Percentiles rank a stretch among this genome's conserved stretches.
phyloP scores from a whole-genome alignment of 2,329 filamentous ascomycete species.

The Arthrobotrys musiformis region DNA sequence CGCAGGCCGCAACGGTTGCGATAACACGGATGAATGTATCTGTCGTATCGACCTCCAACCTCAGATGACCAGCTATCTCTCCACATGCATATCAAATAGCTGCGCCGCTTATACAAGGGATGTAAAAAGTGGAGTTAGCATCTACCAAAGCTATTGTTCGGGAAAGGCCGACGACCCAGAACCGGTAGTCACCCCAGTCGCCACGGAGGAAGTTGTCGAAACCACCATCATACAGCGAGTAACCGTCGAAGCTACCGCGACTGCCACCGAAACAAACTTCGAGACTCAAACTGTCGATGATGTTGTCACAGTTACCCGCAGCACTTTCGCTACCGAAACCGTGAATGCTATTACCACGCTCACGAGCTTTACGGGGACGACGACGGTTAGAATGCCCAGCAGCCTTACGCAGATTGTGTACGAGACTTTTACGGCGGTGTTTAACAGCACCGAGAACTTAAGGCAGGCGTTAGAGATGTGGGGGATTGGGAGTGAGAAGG shows the following conservation, averaged over 20 bases:
- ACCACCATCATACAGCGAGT: slow-evolving; percentile 27
- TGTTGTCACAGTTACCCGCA: slow-evolving; percentile 13
- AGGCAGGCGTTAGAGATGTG: slow-evolving; percentile 25
- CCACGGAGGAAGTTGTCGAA: slow-evolving; percentile 34
- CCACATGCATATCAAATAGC: slow-evolving; percentile 19
- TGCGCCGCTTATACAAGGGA: slow-evolving; percentile 23
- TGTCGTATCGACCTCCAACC: slow-evolving; percentile 43
- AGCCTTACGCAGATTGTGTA: slow-evolving; percentile 35
- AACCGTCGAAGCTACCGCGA: slow-evolving; percentile 19
- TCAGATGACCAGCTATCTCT: slow-evolving; percentile 30
- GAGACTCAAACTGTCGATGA: slow-evolving; percentile 19
- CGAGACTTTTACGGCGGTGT: slow-evolving; percentile 37
- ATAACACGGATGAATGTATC: slow-evolving; percentile 19
- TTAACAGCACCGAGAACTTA: slow-evolving; percentile 10
- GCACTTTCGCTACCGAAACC: slow-evolving; percentile 8
- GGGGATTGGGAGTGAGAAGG: slow-evolving; percentile 26
- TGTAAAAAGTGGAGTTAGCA: slow-evolving; percentile 29
- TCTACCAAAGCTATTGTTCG: slow-evolving; percentile 42
- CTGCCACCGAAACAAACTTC: slow-evolving; percentile 15
- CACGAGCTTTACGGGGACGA: slow-evolving; percentile 34
- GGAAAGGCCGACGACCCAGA: slow-evolving; percentile 7
- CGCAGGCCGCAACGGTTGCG: slow-evolving; percentile 20
- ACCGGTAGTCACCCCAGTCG: slow-evolving; percentile 35
- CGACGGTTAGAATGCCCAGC: slow-evolving; percentile 25
- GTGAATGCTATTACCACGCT: slow-evolving; percentile 23